Evolutionary conservation across 2,329 filamentous ascomycete genomes (phyloP).

Genomic region (Fusarium dimerum): DNA sequence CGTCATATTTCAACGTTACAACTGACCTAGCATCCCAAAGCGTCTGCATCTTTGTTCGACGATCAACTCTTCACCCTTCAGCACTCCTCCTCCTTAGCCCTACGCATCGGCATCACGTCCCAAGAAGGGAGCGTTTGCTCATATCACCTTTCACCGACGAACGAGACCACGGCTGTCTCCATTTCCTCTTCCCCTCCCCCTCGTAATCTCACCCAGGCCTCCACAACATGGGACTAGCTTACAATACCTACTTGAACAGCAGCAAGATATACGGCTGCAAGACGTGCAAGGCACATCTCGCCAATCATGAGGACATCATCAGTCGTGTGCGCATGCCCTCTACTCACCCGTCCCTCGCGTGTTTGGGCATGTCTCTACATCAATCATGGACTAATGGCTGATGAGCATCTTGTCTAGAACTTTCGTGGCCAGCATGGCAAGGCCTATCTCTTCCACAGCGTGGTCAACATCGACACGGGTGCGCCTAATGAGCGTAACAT

Average conservation of each 20-base stretch:
- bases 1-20: no score
- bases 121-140: no score
- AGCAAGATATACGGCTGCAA: slow-evolving; percentile 91
- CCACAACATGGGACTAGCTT: slow-evolving; percentile 75
- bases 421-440: slow-evolving; percentile 98
- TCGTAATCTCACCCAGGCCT: slow-evolving; percentile 2
- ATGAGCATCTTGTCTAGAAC: slow-evolving; percentile 60
- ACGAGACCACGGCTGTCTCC: no score
- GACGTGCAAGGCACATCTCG: slow-evolving; percentile 91
- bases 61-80: no score
- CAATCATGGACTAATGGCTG: neutral
- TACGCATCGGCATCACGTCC: no score
- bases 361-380: neutral
- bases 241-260: slow-evolving; percentile 88
- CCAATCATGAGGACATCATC: slow-evolving; percentile 94
- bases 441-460: slow-evolving; percentile 91
- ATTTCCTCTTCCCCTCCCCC: neutral
- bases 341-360: slow-evolving; percentile 9
- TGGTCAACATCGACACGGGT: slow-evolving; percentile 85
- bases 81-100: no score
- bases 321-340: slow-evolving; percentile 69
- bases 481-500: slow-evolving; percentile 94
- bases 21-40: no score
- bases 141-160: no score
- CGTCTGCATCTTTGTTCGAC: no score